A percentile compares a stretch with the other conserved stretches of the same genome.
phyloP scores from a whole-genome alignment of 2,329 filamentous ascomycete genomes.

The Trichoderma guizhouense region DNA sequence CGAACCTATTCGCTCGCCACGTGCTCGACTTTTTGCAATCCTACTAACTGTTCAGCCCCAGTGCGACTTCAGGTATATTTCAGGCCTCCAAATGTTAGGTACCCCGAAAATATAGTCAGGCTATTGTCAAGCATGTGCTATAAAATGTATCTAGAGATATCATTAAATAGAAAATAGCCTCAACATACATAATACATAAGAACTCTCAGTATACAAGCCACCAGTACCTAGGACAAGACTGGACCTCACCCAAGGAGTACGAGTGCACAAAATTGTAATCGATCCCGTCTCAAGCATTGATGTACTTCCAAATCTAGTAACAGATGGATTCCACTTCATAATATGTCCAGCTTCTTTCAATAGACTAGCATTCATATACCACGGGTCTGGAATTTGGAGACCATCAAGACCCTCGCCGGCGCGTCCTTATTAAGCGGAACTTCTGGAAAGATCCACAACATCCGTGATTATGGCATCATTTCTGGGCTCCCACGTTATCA shows the following conservation, averaged over 20 bases:
- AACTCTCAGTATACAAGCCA: not conserved
- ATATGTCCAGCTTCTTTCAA: not conserved
- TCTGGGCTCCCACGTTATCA: not conserved
- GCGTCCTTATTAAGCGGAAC: not conserved
- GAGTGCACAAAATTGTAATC: not conserved
- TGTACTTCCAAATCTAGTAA: not conserved
- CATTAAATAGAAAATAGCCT: not conserved
- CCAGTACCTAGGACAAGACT: not conserved
- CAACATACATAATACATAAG: not conserved
- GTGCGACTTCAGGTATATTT: not conserved
- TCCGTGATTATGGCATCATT: not conserved
- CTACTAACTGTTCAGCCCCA: not conserved
- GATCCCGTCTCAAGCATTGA: not conserved
- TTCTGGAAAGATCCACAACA: not conserved
- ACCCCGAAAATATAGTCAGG: not conserved
- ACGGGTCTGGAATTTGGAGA: not conserved
- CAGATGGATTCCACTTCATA: not conserved
- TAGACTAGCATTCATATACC: not conserved
- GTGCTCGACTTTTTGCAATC: not conserved
- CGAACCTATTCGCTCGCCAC: not conserved
- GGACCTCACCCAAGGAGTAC: not conserved
- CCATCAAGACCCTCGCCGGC: not conserved
- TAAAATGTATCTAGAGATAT: not conserved
- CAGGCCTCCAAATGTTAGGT: not conserved
- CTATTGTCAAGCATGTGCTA: not conserved